These are phyloP conservation scores for Leishmania mexicana DNA, from an alignment of 208 protist species.

Conservation along the genomic window DNA sequence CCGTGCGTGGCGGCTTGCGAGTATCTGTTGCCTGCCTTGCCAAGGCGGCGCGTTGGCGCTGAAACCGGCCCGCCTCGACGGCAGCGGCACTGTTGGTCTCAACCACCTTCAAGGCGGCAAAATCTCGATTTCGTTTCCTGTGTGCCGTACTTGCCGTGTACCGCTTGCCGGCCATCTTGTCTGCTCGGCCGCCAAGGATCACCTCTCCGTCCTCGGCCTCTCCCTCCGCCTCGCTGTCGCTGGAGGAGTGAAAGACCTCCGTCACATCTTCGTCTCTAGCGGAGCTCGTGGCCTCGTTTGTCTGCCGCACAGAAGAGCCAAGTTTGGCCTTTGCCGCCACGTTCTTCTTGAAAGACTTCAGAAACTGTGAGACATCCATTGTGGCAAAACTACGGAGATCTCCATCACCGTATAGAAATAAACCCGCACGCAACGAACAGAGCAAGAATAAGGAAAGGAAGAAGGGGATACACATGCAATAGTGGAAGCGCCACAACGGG, in stretches of 20 bases:
- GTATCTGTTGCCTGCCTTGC: neutral
- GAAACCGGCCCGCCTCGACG: neutral
- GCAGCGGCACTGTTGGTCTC: slow-evolving; percentile 7
- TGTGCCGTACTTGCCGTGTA: neutral
- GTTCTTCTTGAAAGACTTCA: slow-evolving; percentile 70
- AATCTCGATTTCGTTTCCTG: slow-evolving; percentile 26
- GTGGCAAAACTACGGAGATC: neutral
- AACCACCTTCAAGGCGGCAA: slow-evolving; percentile 34
- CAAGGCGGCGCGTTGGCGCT: slow-evolving; percentile 13
- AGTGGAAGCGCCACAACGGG: neutral
- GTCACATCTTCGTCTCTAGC: slow-evolving; percentile 6
- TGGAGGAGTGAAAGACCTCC: slow-evolving; percentile 20
- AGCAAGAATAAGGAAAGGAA: neutral
- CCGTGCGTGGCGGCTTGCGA: slow-evolving; percentile 11
- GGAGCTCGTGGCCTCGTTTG: too few species aligned
- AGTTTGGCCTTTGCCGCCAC: slow-evolving; percentile 9
- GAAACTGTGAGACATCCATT: slow-evolving; percentile 81
- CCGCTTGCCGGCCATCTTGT: slow-evolving; percentile 9
- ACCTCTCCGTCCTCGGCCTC: neutral
- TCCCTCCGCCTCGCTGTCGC: slow-evolving; percentile 15
- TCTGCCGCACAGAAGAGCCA: neutral
- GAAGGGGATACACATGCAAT: neutral
- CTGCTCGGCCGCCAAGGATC: slow-evolving; percentile 14
- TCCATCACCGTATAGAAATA: neutral
- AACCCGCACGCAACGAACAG: neutral